Base-by-base conservation (phyloP, 352 stramenopile species). In the Aphanomyces cochlioides region DNA sequence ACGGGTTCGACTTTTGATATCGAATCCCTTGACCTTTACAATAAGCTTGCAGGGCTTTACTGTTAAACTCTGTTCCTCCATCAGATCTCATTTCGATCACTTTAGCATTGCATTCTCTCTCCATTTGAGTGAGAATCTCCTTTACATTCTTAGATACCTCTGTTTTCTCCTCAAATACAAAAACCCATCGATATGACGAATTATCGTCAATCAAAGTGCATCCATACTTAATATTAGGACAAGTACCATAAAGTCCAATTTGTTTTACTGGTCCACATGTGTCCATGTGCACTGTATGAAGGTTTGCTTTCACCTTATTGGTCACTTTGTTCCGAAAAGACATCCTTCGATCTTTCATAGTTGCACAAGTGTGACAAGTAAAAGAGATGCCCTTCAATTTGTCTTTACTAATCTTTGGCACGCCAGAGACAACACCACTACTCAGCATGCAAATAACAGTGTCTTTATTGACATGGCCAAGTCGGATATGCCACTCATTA, bases 261-360 rank as follows among this genome's bases (percentile, higher is more conserved):
- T 53, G 45, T 19, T 53, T 53, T 53, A 53, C 45, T 53, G 45
- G 45, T n/a, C 45, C 45, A 53, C 45, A n/a, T n/a, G n/a, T 53
- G n/a, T 53, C 45, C 45, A 53, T 53, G n/a, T 53, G 45, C 45
- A 53, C 13, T 53, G 45, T 53, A 19, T 53, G 45, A 53, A 15
- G n/a, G n/a, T 53, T 53, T 53, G 13, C 45, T n/a, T 53, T 53
- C 45, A 19, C 45, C n/a, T 19, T 15, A n/a, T 15, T 53, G 13
- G 13, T 19, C 13, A 53, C 45, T n/a, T 19, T n/a, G 45, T 53
- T 53, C 13, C 45, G 45, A 53, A 53, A 53, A 15, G 45, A 53
- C 45, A 53, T 53, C n/a, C 45, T 53, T 19, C 45, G 13, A n/a
- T 19, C 45, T 53, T 53, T 53, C 45, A 53, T 53, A 53, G 13